Evolutionary conservation across 2,329 filamentous ascomycete species (phyloP).

Genomic region (Neofusicoccum cordaticola): DNA sequence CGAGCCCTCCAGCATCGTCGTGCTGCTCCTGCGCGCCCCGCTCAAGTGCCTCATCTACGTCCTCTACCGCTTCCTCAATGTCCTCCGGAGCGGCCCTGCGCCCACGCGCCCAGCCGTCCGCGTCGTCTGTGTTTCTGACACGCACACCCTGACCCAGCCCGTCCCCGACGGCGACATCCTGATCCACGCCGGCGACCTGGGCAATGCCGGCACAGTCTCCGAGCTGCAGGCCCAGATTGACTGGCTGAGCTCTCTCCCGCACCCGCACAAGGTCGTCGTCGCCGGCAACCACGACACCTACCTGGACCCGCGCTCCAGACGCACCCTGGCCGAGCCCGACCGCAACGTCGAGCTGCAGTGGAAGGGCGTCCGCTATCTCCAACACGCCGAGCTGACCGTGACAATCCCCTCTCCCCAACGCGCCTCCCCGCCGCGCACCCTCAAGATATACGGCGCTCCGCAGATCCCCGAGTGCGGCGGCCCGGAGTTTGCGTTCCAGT

Average conservation of each 20-base stretch:
- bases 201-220: constrained; percentile 65
- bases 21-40: constrained; percentile 6
- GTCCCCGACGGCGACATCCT: constrained; percentile 79
- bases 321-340: constrained; percentile 50
- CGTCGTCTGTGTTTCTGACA: constrained; percentile 87
- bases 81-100: constrained; percentile 63
- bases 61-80: constrained; percentile 63
- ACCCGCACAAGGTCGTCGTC: constrained; percentile 77
- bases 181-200: constrained; percentile 86
- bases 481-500: constrained; percentile 73
- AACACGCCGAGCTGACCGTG: constrained; percentile 65
- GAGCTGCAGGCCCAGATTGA: constrained; percentile 81
- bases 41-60: constrained; percentile 43
- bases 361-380: constrained; percentile 70
- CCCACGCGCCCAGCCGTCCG: constrained; percentile 62
- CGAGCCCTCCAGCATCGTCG: constrained; percentile 7
- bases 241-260: constrained; percentile 73
- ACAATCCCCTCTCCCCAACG: constrained; percentile 46
- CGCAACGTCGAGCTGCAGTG: constrained; percentile 59
- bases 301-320: constrained; percentile 67
- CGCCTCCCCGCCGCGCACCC: constrained; percentile 40
- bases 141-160: constrained; percentile 63
- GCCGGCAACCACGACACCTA: constrained; percentile 87
- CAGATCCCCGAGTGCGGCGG: constrained; percentile 76
- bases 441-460: constrained; percentile 77